A percentile compares a stretch with the other conserved stretches of the same genome.
phyloP scores from a whole-genome alignment of 805 yeast genomes.

The Suhomyces vadensis region DNA sequence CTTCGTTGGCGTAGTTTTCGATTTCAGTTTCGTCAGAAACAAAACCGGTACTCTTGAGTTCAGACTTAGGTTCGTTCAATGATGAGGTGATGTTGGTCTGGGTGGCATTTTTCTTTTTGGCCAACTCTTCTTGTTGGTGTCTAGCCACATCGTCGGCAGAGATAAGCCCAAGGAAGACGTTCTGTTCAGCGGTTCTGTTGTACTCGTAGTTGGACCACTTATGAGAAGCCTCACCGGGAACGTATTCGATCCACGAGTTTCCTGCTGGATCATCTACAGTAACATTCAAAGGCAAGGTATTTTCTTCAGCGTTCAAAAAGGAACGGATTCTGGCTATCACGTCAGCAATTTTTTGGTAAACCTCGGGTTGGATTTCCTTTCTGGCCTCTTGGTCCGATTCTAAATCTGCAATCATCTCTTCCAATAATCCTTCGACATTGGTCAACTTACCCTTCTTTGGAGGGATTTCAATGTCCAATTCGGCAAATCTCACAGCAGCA shows the following conservation, averaged over 20 bases:
- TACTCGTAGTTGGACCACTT: slow-evolving; percentile 89
- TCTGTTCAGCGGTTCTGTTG: slow-evolving; percentile 83
- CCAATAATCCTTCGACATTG: slow-evolving; percentile 84
- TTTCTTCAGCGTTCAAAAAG: slow-evolving; percentile 64
- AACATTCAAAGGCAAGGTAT: slow-evolving; percentile 73
- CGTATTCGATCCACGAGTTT: slow-evolving; percentile 91
- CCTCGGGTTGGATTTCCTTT: slow-evolving; percentile 69
- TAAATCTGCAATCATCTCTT: slow-evolving; percentile 82
- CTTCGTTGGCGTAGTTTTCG: slow-evolving; percentile 84
- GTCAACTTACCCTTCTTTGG: slow-evolving; percentile 92
- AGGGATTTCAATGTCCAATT: slow-evolving; percentile 91
- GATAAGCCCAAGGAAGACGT: slow-evolving; percentile 77
- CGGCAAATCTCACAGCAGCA: slow-evolving; percentile 75
- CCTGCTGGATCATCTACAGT: slow-evolving; percentile 93
- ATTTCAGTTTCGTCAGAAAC: slow-evolving; percentile 73
- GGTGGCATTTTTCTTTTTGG: slow-evolving; percentile 43
- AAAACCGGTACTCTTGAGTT: slow-evolving; percentile 56
- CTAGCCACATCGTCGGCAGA: slow-evolving; percentile 64
- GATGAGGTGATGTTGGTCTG: slow-evolving; percentile 32
- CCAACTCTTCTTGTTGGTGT: slow-evolving; percentile 49
- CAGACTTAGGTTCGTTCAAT: slow-evolving; percentile 15
- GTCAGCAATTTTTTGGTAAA: slow-evolving; percentile 70
- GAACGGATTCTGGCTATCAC: slow-evolving; percentile 62
- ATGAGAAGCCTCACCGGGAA: slow-evolving; percentile 84
- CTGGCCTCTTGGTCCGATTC: slow-evolving; percentile 80